phyloP scores from a whole-genome alignment of 208 protist genomes.

The Wallacemonas rigidus region DNA sequence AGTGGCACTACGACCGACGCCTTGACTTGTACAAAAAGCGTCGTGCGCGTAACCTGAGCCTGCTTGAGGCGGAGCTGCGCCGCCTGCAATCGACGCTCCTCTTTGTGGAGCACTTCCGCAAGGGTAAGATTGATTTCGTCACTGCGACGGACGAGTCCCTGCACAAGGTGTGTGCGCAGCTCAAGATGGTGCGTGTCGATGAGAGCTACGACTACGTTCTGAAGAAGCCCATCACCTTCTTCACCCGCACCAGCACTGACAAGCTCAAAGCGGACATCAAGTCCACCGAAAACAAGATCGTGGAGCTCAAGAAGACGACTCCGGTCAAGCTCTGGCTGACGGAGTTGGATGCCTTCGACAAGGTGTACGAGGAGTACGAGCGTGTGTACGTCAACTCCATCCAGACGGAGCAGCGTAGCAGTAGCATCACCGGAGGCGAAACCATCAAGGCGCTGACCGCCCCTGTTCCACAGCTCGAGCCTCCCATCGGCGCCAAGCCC shows the following conservation, averaged over 20 bases:
- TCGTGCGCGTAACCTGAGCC: conserved; percentile 65
- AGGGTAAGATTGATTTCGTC: conserved; percentile 85
- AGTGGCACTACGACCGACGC: conserved; percentile 92
- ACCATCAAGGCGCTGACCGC: conserved; percentile 47
- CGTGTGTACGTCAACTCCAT: conserved; percentile 65
- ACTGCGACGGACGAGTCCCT: conserved; percentile 80
- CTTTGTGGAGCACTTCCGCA: conserved; percentile 87
- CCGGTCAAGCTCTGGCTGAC: conserved; percentile 86
- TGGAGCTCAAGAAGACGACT: conserved; percentile 78
- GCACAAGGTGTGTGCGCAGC: conserved; percentile 60
- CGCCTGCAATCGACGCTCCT: conserved; percentile 71
- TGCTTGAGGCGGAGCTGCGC: conserved; percentile 72
- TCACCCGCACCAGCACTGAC: conserved; percentile 82
- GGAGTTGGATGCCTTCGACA: conserved; percentile 92
- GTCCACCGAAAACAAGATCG: conserved; percentile 61
- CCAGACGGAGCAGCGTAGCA: conserved; percentile 71
- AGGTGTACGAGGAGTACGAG: conserved; percentile 79
- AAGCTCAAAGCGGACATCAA: conserved; percentile 70
- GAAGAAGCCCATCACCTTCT: conserved; percentile 88
- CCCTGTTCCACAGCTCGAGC: conserved; percentile 65
- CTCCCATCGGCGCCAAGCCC: conserved; percentile 23
- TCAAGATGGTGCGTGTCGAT: conserved; percentile 75
- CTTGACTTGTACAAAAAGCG: conserved; percentile 89
- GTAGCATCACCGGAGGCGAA: conserved; percentile 49
- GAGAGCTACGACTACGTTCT: conserved; percentile 87